Percentiles rank a stretch among this genome's conserved stretches.
Evolutionary conservation across 2,329 filamentous ascomycete species (phyloP).

Genomic region (Aspergillus sergii): DNA sequence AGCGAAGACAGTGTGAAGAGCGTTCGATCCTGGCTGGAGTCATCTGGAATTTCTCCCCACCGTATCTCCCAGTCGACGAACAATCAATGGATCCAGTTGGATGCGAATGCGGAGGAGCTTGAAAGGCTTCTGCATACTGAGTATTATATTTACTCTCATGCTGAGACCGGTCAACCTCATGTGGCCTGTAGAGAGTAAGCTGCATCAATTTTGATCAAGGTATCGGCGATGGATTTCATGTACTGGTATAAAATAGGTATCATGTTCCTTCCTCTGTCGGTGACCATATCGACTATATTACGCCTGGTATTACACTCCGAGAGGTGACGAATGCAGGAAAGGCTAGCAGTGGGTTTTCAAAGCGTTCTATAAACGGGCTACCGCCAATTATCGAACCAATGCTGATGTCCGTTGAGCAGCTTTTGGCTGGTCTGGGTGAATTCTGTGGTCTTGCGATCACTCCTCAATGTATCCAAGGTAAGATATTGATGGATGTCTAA

Average conservation of each 20-base stretch:
- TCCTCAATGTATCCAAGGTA: conserved; percentile 38
- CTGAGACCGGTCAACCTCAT: conserved; percentile 30
- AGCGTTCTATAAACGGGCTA: conserved; percentile 27
- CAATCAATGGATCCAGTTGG: conserved; percentile 58
- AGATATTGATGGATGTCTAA: conserved; percentile 3
- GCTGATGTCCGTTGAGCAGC: no score
- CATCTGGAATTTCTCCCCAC: conserved; percentile 53
- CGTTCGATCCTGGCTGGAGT: conserved; percentile 57
- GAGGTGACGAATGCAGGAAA: background rate
- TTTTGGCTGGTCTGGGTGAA: no score
- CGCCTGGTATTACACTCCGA: conserved; percentile 44
- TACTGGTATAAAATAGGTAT: background rate
- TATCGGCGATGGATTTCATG: no score
- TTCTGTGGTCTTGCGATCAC: no score
- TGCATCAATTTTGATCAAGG: no score
- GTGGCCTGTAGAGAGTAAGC: conserved; percentile 42
- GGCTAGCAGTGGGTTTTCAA: no score
- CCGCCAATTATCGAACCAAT: no score
- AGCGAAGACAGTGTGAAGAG: conserved; percentile 49
- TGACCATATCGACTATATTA: conserved; percentile 59
- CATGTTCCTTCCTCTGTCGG: no score
- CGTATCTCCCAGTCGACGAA: conserved; percentile 55
- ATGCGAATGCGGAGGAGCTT: conserved; percentile 56
- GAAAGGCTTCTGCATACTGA: conserved; percentile 58
- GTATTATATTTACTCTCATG: conserved; percentile 55